Evolutionary conservation across 768 basidiomycete genomes (phyloP).

Genomic region (Mycena vitilis): DNA sequence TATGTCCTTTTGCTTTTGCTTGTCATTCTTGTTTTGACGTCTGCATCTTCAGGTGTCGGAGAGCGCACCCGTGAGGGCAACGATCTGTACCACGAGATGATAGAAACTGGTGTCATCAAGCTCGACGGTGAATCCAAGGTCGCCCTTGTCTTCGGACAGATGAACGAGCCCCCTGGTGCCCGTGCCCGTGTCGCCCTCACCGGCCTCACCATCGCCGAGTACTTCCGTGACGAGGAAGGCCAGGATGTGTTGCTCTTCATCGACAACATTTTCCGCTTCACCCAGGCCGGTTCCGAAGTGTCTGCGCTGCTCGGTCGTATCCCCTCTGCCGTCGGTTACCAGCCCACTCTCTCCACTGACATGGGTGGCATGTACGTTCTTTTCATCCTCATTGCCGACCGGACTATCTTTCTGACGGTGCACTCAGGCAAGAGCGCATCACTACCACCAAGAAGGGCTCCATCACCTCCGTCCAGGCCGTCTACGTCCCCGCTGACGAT

Average conservation of each 20-base stretch:
- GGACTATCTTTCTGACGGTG: constrained; percentile 1
- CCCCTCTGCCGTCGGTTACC: constrained; percentile 99
- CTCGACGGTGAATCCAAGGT: constrained; percentile 99
- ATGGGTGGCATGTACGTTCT: constrained; percentile 97
- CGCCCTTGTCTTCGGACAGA: constrained; percentile 99
- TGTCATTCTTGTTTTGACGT: constrained; percentile 10
- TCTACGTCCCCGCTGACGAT: constrained; percentile 99
- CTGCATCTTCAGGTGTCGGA: constrained; percentile 82
- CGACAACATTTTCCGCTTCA: constrained; percentile 99
- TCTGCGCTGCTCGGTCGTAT: constrained; percentile 99
- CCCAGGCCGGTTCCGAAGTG: constrained; percentile 99
- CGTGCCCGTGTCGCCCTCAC: constrained; percentile 99
- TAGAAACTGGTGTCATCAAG: constrained; percentile 99
- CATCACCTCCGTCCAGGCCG: constrained; percentile 99
- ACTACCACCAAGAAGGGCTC: constrained; percentile 99
- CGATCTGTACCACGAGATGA: constrained; percentile 99
- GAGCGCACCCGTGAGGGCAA: constrained; percentile 99
- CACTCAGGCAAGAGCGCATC: constrained; percentile 94
- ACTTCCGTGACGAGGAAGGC: constrained; percentile 99
- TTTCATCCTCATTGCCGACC: neutral
- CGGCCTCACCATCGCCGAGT: constrained; percentile 99
- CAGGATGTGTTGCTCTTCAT: constrained; percentile 99
- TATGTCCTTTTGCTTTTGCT: constrained; percentile 47
- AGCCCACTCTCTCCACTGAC: constrained; percentile 99
- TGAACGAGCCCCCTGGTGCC: constrained; percentile 99